These are phyloP conservation scores for Aspergillus neotritici DNA, from an alignment of 2,329 filamentous ascomycete genomes.

Conservation along the genomic window DNA sequence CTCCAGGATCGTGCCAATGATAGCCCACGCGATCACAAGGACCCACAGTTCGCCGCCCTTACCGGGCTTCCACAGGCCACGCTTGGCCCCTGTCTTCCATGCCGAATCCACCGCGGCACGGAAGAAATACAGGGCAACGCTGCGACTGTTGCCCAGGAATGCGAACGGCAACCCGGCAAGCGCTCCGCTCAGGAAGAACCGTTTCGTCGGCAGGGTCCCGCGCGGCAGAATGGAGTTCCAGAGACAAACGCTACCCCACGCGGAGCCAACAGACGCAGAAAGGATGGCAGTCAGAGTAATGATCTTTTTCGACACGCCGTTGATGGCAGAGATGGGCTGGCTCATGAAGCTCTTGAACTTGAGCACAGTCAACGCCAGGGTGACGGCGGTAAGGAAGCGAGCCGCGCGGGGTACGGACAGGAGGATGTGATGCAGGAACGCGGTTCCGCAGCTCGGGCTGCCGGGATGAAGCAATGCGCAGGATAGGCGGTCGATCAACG, in stretches of 20 bases:
- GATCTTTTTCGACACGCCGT: conserved; percentile 60
- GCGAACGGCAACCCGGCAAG: conserved; percentile 75
- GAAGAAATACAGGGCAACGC: conserved; percentile 72
- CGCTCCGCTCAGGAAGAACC: conserved; percentile 86
- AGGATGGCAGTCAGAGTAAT: conserved; percentile 71
- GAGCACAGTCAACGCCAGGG: conserved; percentile 61
- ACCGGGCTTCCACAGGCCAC: conserved; percentile 78
- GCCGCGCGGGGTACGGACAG: conserved; percentile 72
- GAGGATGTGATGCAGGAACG: conserved; percentile 82
- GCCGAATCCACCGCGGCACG: conserved; percentile 73
- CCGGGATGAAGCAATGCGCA: conserved; percentile 85
- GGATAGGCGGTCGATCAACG: conserved; percentile 74
- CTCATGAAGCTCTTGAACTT: conserved; percentile 63
- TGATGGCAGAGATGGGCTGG: conserved; percentile 62
- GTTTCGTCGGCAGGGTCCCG: conserved; percentile 68
- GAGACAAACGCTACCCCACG: conserved; percentile 85
- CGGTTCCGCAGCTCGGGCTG: conserved; percentile 81
- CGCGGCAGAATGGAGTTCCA: conserved; percentile 76
- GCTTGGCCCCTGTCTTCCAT: conserved; percentile 93
- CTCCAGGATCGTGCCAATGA: conserved; percentile 75
- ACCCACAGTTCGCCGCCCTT: conserved; percentile 78
- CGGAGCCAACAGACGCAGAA: conserved; percentile 75
- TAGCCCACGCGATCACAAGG: conserved; percentile 71
- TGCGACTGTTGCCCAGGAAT: conserved; percentile 53
- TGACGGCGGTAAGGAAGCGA: conserved; percentile 65